Evolutionary conservation across 371 early-diverging fungal species (phyloP).

Genomic region (Syncephalastrum racemosum): DNA sequence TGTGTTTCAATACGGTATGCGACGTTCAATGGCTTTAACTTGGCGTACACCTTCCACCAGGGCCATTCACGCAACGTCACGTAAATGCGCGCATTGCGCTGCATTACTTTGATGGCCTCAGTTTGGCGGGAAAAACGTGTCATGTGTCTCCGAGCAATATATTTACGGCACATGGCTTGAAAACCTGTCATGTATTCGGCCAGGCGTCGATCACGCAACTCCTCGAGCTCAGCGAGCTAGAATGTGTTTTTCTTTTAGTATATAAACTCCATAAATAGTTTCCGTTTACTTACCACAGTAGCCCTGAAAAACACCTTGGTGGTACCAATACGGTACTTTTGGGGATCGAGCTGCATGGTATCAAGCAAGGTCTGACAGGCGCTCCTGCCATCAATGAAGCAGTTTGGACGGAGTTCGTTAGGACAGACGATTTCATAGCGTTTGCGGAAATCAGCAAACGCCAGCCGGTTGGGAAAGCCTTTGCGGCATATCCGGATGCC

Average conservation of each 20-base stretch:
- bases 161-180: conserved; percentile 90
- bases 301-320: conserved; percentile 99
- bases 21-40: conserved; percentile 95
- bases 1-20: conserved; percentile 75
- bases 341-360: conserved; percentile 68
- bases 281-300: conserved; percentile 76
- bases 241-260: not conserved
- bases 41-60: conserved; percentile 96
- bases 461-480: conserved; percentile 96
- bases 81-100: conserved; percentile 89
- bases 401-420: conserved; percentile 68
- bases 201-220: conserved; percentile 86
- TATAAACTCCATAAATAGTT: not conserved
- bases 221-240: conserved; percentile 94
- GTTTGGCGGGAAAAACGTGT: conserved; percentile 75
- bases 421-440: conserved; percentile 94
- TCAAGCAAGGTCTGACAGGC: conserved; percentile 81
- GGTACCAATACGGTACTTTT: conserved; percentile 89
- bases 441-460: conserved; percentile 94
- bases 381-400: conserved; percentile 86
- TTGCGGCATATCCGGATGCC: conserved; percentile 98
- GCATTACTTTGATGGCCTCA: conserved; percentile 87
- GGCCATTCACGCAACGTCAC: conserved; percentile 90
- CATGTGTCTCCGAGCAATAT: conserved; percentile 74
- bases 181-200: conserved; percentile 79